Evolutionary conservation across 2,329 filamentous ascomycete species (phyloP).

Genomic region (Samsoniella hepiali): DNA sequence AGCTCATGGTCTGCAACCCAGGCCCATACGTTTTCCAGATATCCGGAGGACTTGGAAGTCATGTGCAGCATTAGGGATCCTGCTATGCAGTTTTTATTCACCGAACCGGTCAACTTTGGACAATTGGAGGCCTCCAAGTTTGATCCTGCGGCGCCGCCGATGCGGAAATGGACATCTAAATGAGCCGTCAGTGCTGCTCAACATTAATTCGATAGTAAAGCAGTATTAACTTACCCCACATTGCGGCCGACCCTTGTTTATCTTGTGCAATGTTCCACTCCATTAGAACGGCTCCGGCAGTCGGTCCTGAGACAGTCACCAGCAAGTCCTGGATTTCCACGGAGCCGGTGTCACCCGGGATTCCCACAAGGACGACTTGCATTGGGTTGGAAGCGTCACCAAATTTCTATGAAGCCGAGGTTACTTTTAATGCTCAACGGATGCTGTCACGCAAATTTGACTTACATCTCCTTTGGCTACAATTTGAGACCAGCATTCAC

Average conservation of each 20-base stretch:
- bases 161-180: constrained; percentile 27
- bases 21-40: constrained; percentile 27
- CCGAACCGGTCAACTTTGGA: constrained; percentile 32
- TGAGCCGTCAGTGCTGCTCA: background rate
- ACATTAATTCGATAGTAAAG: background rate
- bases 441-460: background rate
- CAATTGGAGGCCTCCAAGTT: constrained; percentile 41
- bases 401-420: constrained; percentile 31
- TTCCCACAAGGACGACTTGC: constrained; percentile 51
- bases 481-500: no score
- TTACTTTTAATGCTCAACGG: background rate
- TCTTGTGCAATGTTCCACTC: constrained; percentile 55
- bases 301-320: constrained; percentile 51
- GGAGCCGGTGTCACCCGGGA: constrained; percentile 49
- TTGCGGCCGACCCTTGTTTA: constrained; percentile 24
- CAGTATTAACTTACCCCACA: constrained; percentile 26
- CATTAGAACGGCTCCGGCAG: constrained; percentile 54
- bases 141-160: constrained; percentile 48
- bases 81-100: constrained; percentile 32
- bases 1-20: constrained; percentile 46
- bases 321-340: constrained; percentile 60
- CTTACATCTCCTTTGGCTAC: no score
- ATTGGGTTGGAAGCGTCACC: constrained; percentile 43
- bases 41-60: constrained; percentile 31
- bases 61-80: constrained; percentile 35